Evolutionary conservation across 2,329 filamentous ascomycete genomes (phyloP).

Genomic region (Colletotrichum tropicale): DNA sequence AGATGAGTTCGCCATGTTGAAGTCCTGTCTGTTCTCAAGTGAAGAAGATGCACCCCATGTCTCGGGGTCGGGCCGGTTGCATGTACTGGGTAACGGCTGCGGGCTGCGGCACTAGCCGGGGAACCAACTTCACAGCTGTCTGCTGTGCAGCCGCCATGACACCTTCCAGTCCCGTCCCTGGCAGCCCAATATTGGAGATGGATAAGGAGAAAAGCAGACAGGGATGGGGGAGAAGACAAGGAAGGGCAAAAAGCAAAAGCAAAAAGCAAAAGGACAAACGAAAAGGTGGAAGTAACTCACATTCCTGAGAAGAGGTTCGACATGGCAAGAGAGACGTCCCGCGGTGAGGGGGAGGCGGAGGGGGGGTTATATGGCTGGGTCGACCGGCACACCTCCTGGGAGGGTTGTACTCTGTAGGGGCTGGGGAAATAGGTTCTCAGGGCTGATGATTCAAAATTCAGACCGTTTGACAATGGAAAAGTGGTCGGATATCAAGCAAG

Average conservation of each 20-base stretch:
- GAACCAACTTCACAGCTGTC: constrained; percentile 13
- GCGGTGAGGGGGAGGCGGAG: constrained; percentile 25
- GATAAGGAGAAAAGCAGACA: background rate
- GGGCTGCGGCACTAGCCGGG: constrained; percentile 19
- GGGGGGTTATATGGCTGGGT: constrained; percentile 14
- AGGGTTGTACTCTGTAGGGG: constrained; percentile 13
- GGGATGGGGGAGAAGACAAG: background rate
- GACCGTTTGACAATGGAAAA: constrained; percentile 18
- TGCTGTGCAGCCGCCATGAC: constrained; percentile 10
- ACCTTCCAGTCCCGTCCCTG: background rate
- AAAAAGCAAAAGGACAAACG: constrained; percentile 14
- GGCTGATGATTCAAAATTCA: constrained; percentile 6
- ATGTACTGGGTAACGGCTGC: constrained; percentile 6
- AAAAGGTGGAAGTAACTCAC: constrained; percentile 47
- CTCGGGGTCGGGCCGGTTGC: constrained; percentile 8
- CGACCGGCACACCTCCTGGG: constrained; percentile 2
- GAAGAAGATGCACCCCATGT: constrained; percentile 16
- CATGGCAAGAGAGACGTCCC: constrained; percentile 42
- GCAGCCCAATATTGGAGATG: background rate
- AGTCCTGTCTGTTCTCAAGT: background rate
- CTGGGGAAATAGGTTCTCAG: constrained; percentile 7
- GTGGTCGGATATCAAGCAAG: constrained; percentile 17
- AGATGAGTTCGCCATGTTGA: background rate
- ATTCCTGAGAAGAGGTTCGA: constrained; percentile 67
- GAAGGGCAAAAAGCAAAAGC: background rate